Evolutionary conservation across 257 asterid species (phyloP), one percentile per base, ranked within the genome.

Genomic region (Nicotiana knightiana): DNA sequence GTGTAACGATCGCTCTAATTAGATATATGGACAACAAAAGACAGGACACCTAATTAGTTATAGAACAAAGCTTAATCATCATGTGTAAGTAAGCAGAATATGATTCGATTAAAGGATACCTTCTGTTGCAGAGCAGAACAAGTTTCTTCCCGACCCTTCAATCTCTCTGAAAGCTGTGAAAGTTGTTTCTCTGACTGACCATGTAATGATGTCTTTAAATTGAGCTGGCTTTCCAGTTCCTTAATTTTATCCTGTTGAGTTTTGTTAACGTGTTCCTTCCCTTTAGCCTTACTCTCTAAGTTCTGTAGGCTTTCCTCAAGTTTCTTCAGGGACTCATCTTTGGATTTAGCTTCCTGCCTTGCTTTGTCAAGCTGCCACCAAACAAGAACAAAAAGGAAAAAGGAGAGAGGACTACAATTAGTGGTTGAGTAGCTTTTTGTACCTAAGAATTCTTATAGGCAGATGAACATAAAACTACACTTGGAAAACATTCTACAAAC

Each of bases 231-330:
- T 87, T 96, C 98, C 24, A 94, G 87, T 83, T 93, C 99, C 86
- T 90, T 94, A 43, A 94, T 91, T 84, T 89, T 93, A 46, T 94
- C 98, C 82, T 90, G 83, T 83, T 90, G 97, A 91, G 79, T 90
- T 86, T 91, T 96, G 87, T 83, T 87, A 81, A 81, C 84, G 85
- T 87, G 92, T 46, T 96, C 99, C 85, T 93, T 96, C 77, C 94
- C 97, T 83, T 89, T 91, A 82, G 92, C 91, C 87, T 92, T 96
- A 85, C 87, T 93, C 84, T 96, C 99, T 16, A 93, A 77, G 89
- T 81, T 93, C 82, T 92, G 95, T 28, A 96, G 84, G 86, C 85
- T 92, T 80, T 94, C 99, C 82, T 96, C 97, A 18, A 94, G 94
- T 87, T 89, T 93, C 87, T 85, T 92, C 84, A 96, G 6, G 21